Conservation (phyloP, 306 rosid genomes). For the Lotus japonicus region DNA sequence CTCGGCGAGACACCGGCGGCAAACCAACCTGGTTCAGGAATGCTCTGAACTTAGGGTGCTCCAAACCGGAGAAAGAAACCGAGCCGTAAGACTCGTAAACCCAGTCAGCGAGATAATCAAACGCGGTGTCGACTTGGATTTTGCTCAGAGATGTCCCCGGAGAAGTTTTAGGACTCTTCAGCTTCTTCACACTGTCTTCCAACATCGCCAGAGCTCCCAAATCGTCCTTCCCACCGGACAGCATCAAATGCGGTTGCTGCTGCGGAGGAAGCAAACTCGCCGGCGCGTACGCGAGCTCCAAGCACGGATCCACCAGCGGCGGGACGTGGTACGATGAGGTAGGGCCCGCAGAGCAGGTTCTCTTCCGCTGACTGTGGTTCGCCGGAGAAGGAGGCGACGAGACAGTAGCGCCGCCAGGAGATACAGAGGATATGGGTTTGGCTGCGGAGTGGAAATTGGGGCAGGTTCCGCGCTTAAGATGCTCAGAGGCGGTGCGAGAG, state of each 20-base stretch:
- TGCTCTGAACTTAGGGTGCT: slow-evolving; percentile 82
- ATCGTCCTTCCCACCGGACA: slow-evolving; percentile 92
- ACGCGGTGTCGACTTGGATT: slow-evolving; percentile 56
- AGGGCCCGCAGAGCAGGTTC: slow-evolving; percentile 38
- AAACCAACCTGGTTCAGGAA: slow-evolving; percentile 77
- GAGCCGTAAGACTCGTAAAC: slow-evolving; percentile 80
- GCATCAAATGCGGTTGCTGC: slow-evolving; percentile 69
- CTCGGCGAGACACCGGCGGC: slow-evolving; percentile 55
- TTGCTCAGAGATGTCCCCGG: slow-evolving; percentile 65
- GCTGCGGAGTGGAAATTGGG: slow-evolving; percentile 65
- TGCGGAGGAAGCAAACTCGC: slow-evolving; percentile 6
- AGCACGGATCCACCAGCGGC: slow-evolving; percentile 15
- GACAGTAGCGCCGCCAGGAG: slow-evolving; percentile 31
- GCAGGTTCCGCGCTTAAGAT: slow-evolving; percentile 90
- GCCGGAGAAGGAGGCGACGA: slow-evolving; percentile 14
- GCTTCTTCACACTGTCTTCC: slow-evolving; percentile 92
- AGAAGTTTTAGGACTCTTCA: slow-evolving; percentile 86
- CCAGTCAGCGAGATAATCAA: slow-evolving; percentile 80
- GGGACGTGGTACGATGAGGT: too few relatives aligned
- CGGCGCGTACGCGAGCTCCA: slow-evolving; percentile 26
- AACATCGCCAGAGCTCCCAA: slow-evolving; percentile 87
- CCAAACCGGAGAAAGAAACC: slow-evolving; percentile 67
- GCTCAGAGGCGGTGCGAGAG: slow-evolving; percentile 92
- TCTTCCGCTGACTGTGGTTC: slow-evolving; percentile 51
- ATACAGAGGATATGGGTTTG: slow-evolving; percentile 75